Conservation (phyloP, 495 filamentous ascomycete species). For the Tuber microsphaerosporum region DNA sequence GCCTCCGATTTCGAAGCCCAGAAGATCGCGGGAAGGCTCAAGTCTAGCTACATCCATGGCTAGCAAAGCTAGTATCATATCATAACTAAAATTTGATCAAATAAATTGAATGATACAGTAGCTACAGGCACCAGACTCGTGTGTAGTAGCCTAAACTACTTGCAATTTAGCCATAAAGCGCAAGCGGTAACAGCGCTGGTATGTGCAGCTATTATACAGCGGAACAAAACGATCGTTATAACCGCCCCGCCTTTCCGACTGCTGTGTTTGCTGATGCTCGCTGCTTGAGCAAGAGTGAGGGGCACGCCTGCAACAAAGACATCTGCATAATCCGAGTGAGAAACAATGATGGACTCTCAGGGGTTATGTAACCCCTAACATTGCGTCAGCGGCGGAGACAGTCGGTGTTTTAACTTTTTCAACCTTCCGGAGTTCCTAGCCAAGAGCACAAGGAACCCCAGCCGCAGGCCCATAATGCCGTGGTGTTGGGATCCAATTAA, state of each 20-base stretch:
- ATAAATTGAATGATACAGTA: background rate
- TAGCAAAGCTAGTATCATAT: too few relatives aligned
- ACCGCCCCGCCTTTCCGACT: too few relatives aligned
- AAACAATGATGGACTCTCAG: background rate
- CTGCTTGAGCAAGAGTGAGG: background rate
- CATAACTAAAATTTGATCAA: background rate
- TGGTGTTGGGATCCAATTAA: constrained; percentile 1
- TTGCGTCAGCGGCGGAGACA: background rate
- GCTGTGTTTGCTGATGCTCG: background rate
- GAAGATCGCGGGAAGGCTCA: too few relatives aligned
- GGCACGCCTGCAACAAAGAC: background rate
- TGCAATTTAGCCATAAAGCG: too few relatives aligned
- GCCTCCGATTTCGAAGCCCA: background rate
- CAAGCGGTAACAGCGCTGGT: too few relatives aligned
- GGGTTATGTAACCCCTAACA: background rate
- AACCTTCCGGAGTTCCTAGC: background rate
- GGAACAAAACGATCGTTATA: background rate
- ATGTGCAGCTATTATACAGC: background rate
- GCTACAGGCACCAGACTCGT: too few relatives aligned
- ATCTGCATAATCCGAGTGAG: background rate
- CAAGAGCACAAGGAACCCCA: background rate
- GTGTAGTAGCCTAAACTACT: too few relatives aligned
- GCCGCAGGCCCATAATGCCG: background rate
- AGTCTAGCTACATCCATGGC: background rate
- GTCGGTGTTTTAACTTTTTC: background rate